These are phyloP conservation scores for Termitomyces heimii DNA, from an alignment of 768 basidiomycete species.

Conservation along the genomic window DNA sequence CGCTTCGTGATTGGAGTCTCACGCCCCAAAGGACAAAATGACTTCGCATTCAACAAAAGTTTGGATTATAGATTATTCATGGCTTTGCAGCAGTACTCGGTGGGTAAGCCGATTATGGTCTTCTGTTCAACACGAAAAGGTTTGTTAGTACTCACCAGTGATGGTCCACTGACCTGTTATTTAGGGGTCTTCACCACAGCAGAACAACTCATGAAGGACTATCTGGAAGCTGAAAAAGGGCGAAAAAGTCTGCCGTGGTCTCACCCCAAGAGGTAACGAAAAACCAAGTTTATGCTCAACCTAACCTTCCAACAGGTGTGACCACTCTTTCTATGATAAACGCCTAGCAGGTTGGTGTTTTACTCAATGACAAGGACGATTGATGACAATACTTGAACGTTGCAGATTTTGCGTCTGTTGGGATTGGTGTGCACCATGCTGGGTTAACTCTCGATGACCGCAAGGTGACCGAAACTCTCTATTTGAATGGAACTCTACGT, in stretches of 20 bases:
- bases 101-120: conserved; percentile 79
- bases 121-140: conserved; percentile 91
- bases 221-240: conserved; percentile 45
- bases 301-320: conserved; percentile 34
- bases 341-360: conserved; percentile 48
- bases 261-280: conserved; percentile 43
- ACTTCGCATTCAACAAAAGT: conserved; percentile 66
- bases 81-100: conserved; percentile 65
- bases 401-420: conserved; percentile 57
- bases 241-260: conserved; percentile 63
- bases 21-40: conserved; percentile 60
- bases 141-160: conserved; percentile 16
- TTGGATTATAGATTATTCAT: conserved; percentile 72
- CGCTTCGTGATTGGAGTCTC: conserved; percentile 69
- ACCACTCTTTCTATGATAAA: conserved; percentile 59
- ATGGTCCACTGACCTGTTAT: not conserved
- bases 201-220: conserved; percentile 71
- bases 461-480: conserved; percentile 67
- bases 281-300: not conserved
- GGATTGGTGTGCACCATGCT: conserved; percentile 91
- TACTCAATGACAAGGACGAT: not conserved
- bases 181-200: conserved; percentile 64
- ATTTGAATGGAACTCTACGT: conserved; percentile 52
- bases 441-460: conserved; percentile 76
- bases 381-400: not conserved